Conservation (phyloP, 257 asterid genomes). For the Rehmannia glutinosa region DNA sequence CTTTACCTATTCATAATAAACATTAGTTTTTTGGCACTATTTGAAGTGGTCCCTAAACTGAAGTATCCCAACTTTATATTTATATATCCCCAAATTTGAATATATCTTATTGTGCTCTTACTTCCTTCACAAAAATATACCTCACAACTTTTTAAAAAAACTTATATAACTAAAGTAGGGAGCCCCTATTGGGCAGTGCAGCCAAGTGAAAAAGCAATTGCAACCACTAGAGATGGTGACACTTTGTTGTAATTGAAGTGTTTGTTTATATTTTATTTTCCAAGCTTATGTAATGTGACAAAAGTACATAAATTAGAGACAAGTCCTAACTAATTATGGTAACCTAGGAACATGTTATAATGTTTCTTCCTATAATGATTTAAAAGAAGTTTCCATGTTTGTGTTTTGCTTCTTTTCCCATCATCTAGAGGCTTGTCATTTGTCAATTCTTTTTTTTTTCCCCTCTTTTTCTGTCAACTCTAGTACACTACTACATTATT, state of each 20-base stretch:
- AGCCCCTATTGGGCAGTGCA: constrained; percentile 1
- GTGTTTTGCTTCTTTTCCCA: background rate
- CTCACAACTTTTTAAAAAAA: background rate
- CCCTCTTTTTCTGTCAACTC: no score
- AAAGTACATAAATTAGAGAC: constrained; percentile 1
- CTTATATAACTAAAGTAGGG: background rate
- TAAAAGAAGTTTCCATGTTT: background rate
- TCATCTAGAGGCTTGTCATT: background rate
- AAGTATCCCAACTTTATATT: constrained; percentile 7
- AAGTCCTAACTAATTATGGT: constrained; percentile 12
- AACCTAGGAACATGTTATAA: constrained; percentile 4
- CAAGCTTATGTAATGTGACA: constrained; percentile 2
- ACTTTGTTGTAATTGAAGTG: background rate
- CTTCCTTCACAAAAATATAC: constrained; percentile 18
- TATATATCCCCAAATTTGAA: background rate
- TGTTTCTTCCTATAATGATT: background rate
- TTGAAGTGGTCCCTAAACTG: constrained; percentile 26
- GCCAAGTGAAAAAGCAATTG: constrained; percentile 14
- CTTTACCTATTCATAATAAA: constrained; percentile 21
- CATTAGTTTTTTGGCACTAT: constrained; percentile 24
- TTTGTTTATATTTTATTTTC: background rate
- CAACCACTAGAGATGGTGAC: constrained; percentile 22
- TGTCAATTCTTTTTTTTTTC: no score
- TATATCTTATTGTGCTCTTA: background rate
- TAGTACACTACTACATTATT: no score